Conservation (phyloP, 2,329 filamentous ascomycete species). For the Orbilia javanica region DNA sequence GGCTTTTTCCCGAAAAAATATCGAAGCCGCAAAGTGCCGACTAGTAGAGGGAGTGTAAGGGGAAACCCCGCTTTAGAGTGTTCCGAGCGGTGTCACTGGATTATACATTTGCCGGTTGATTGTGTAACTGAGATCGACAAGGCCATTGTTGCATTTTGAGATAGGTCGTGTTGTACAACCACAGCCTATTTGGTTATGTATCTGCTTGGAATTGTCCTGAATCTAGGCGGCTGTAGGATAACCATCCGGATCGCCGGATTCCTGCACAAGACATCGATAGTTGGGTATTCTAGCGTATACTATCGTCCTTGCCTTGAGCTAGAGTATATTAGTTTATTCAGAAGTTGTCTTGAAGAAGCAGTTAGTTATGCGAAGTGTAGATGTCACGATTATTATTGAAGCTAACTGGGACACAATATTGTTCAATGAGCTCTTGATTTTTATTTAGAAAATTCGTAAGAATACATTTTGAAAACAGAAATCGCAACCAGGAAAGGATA, state of each 20-base stretch:
- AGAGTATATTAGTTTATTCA: background rate
- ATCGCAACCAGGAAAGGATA: conserved; percentile 26
- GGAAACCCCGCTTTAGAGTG: background rate
- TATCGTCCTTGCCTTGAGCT: no score
- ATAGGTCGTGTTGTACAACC: conserved; percentile 24
- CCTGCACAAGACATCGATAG: no score
- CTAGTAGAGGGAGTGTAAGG: background rate
- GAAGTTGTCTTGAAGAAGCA: background rate
- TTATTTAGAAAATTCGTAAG: conserved; percentile 35
- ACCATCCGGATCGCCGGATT: no score
- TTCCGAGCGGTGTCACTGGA: background rate
- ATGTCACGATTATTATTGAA: background rate
- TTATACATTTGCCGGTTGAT: background rate
- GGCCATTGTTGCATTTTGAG: conserved; percentile 15
- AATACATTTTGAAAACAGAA: conserved; percentile 33
- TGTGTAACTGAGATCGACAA: background rate
- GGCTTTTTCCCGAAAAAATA: background rate
- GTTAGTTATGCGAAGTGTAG: background rate
- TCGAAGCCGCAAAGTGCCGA: background rate
- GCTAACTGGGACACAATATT: background rate
- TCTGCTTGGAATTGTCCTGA: no score
- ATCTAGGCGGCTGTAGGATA: no score
- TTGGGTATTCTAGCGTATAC: no score
- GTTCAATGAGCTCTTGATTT: conserved; percentile 40
- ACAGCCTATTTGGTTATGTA: no score